Evolutionary conservation across 805 yeast genomes (phyloP), one percentile per base, ranked within the genome.

Genomic region (Cephaloascus albidus): DNA sequence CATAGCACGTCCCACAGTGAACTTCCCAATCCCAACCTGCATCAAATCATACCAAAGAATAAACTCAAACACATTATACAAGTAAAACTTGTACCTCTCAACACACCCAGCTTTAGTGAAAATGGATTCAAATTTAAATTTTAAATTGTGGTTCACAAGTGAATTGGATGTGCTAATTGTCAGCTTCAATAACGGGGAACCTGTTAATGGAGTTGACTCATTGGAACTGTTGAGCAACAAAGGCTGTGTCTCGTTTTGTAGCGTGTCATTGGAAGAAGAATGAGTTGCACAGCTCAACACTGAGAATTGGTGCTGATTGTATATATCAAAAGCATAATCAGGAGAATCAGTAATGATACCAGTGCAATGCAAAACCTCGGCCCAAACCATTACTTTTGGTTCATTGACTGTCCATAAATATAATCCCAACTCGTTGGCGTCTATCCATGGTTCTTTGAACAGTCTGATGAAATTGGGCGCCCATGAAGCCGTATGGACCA

Each of bases 381-480:
- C 6, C 34, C 34, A 32, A 14, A 6, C 10, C 18, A 17, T 17
- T 20, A 54, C 60, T 15, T 43, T 35, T 8, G 44, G 40, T 18
- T 45, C 37, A 43, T 61, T 62, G 19, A 60, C 51, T 10, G 68
- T 62, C 68, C 68, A 62, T 37, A 60, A 46, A 61, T 63, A 62
- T 14, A 61, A 42, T 31, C 50, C 47, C 3, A 59, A 23, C 19
- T 33, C 37, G 20, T 39, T 20, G 10, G 35, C 33, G 14, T 23
- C 28, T 16, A 44, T 15, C 10, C 40, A 27, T 8, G 18, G 26
- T 18, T 42, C 37, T 17, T 41, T 15, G 4, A 38, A 23, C 33
- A 33, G 38, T 18, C 36, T 17, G 4, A 48, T 33, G 8, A 55
- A 38, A 12, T 45, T 40, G 4, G 43, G 33, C 14, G 43, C 47